Evolutionary conservation across 345 rosid genomes (phyloP).

Genomic region (Acer negundo): DNA sequence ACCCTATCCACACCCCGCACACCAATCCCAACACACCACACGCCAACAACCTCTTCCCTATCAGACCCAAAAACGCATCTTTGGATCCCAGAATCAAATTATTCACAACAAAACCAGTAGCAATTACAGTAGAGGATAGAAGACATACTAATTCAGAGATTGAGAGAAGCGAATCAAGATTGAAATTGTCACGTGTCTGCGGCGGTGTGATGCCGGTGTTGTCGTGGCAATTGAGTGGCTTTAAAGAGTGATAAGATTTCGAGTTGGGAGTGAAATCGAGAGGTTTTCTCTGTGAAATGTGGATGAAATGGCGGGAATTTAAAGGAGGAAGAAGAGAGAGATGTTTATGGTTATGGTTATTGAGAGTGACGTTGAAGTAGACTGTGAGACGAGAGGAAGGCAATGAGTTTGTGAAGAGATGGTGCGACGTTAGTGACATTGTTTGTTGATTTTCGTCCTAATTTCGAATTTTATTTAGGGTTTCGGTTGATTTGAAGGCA

Average conservation of each 20-base stretch:
- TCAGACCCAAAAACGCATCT: conserved; percentile 36
- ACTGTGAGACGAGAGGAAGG: conserved; percentile 36
- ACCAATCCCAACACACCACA: conserved; percentile 56
- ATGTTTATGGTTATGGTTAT: conserved; percentile 17
- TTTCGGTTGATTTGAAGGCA: conserved; percentile 18
- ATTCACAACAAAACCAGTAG: conserved; percentile 51
- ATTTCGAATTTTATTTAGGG: background rate
- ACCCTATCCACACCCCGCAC: conserved; percentile 58
- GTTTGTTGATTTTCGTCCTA: background rate
- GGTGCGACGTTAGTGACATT: conserved; percentile 46
- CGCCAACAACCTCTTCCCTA: conserved; percentile 58
- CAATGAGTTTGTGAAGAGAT: conserved; percentile 34
- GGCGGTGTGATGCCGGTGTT: conserved; percentile 23
- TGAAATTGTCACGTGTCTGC: conserved; percentile 30
- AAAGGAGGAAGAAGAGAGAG: conserved; percentile 32
- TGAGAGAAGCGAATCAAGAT: conserved; percentile 49
- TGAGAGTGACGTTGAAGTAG: conserved; percentile 31
- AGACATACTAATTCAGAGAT: conserved; percentile 59
- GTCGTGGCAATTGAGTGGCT: conserved; percentile 17
- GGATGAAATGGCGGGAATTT: conserved; percentile 28
- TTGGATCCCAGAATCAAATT: conserved; percentile 37
- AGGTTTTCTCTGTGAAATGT: conserved; percentile 9
- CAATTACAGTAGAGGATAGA: conserved; percentile 55
- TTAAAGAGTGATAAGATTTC: conserved; percentile 18
- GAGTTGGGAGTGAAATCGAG: conserved; percentile 5